Evolutionary conservation across 2,329 filamentous ascomycete genomes (phyloP).

Genomic region (Dactylonectria macrodidyma): DNA sequence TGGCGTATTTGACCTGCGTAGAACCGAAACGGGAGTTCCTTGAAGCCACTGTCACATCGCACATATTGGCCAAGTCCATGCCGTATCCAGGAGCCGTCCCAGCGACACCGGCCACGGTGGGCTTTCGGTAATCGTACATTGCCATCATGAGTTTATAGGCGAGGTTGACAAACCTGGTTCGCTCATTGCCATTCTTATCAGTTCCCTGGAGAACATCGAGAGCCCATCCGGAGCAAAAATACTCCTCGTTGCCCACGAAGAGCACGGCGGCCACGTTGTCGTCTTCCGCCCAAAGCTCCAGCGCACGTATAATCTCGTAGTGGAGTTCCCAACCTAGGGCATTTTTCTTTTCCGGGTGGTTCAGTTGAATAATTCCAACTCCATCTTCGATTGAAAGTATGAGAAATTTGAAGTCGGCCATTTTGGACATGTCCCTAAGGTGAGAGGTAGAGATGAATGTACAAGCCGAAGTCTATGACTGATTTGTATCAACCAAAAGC

Average conservation of each 20-base stretch:
- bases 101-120: background rate
- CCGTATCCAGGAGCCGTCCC: background rate
- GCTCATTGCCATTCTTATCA: background rate
- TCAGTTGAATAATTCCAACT: background rate
- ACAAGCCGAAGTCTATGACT: too few relatives aligned
- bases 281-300: constrained; percentile 5
- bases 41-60: background rate
- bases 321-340: background rate
- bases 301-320: background rate
- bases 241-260: background rate
- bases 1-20: background rate
- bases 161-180: background rate
- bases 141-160: constrained; percentile 2
- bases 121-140: background rate
- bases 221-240: background rate
- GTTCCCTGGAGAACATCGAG: background rate
- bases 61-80: background rate
- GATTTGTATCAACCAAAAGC: too few relatives aligned
- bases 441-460: too few relatives aligned
- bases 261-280: background rate
- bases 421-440: too few relatives aligned
- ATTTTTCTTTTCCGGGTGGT: background rate
- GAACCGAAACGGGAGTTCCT: background rate
- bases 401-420: background rate
- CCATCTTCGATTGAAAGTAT: background rate